A percentile compares a stretch with the other conserved stretches of the same genome.
These are phyloP conservation scores for Entonaema liquescens DNA, from an alignment of 495 filamentous ascomycete genomes.

Conservation along the genomic window DNA sequence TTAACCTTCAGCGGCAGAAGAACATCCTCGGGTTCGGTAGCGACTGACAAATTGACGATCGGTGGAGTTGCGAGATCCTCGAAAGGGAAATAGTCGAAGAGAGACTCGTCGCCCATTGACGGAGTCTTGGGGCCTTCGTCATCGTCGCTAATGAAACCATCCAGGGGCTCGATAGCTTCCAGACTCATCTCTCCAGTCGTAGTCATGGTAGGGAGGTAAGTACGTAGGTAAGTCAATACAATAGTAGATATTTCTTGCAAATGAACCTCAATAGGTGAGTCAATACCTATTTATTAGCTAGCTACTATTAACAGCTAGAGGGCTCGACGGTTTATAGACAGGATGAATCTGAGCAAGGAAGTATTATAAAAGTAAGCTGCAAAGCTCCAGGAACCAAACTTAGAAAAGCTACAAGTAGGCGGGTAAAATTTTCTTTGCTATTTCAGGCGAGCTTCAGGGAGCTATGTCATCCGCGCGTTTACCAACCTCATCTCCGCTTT, in stretches of 20 bases:
- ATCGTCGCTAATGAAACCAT: constrained; percentile 20
- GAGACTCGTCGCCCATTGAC: constrained; percentile 13
- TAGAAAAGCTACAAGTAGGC: background rate
- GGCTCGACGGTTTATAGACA: background rate
- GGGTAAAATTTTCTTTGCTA: background rate
- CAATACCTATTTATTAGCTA: background rate
- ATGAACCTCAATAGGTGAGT: background rate
- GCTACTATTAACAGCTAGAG: background rate
- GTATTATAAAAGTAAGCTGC: background rate
- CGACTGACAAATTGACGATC: background rate
- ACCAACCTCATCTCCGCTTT: background rate
- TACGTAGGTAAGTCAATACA: background rate
- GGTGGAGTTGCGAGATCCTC: constrained; percentile 11
- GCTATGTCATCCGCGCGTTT: background rate
- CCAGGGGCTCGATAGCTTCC: background rate
- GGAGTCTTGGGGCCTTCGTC: constrained; percentile 15
- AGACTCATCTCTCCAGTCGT: background rate
- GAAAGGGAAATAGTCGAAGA: constrained; percentile 21
- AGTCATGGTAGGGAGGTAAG: background rate
- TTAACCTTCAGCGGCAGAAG: background rate
- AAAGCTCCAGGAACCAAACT: background rate
- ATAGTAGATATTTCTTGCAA: background rate
- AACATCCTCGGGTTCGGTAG: background rate
- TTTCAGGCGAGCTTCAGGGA: background rate
- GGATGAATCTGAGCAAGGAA: background rate